Base-by-base conservation (phyloP, 176 grass and related monocot species). In the Rhynchospora tenuis region DNA sequence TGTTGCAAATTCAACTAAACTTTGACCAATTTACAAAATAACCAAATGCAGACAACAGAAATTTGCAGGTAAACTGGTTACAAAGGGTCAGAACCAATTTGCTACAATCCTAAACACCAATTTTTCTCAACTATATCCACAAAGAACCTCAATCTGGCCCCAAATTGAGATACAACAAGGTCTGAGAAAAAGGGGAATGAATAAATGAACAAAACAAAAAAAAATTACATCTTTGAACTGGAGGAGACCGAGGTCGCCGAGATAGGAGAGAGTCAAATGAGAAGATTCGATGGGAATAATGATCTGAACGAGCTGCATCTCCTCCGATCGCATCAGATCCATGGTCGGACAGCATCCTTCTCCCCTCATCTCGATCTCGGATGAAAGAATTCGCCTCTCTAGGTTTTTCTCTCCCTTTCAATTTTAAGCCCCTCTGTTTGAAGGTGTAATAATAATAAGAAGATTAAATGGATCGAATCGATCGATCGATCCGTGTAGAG, bases 281-380 rank as follows among this genome's bases (percentile, higher is more conserved):
- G 91, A 86, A 46, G 93, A 99, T 78, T 99, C 96, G 3, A 92
- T 87, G 17, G 96, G 96, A 75, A 99, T 93, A 76, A 99, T 93
- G 86, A 99, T 89, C 93, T 95, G 96, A 65, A 91, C 93, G 0
- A 99, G 96, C 86, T 95, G 93, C 95, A 98, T 98, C 87, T 79
- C 89, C 89, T 94, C 95, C 73, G 95, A 98, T 84, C 92, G 95
- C 95, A 98, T 93, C 89, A 98, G 95, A 91, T 98, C 95, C 95
- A 94, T 93, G 27, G 85, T 7, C 24, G 96, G 93, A 84, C 89
- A 90, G 78, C 96, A 99, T 43, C 91, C 96, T 82, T 66, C 83
- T 46, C 85, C 91, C 73, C 81, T 33, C 87, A 88, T 88, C 58
- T 38, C 82, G 50, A 71, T 69, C 47, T 29, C 24, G 12, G 22